Conservation (phyloP, 129 eudicot species). For the Lactuca saligna region DNA sequence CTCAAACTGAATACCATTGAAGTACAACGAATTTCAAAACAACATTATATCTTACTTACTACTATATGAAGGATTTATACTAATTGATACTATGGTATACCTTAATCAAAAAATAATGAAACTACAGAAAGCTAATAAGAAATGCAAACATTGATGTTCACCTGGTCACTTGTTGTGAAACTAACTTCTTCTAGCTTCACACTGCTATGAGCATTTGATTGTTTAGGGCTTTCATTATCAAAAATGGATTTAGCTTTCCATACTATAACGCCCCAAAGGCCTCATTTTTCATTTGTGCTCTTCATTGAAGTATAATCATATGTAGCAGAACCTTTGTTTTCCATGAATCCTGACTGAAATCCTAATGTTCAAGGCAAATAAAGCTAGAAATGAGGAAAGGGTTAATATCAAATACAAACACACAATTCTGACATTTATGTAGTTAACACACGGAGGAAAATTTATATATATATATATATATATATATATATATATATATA, state of each 20-base stretch:
- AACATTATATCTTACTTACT: not conserved
- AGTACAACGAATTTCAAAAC: not conserved
- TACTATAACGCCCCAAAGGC: conserved; percentile 72
- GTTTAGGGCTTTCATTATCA: conserved; percentile 36
- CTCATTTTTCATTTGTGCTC: conserved; percentile 50
- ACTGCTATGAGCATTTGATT: conserved; percentile 8
- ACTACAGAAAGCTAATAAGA: not conserved
- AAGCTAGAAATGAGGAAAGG: not conserved
- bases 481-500: too few species aligned
- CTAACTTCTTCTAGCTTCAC: conserved; percentile 22
- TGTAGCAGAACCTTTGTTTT: conserved; percentile 35
- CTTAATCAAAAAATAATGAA: too few species aligned
- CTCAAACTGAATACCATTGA: conserved; percentile 27
- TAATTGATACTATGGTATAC: too few species aligned
- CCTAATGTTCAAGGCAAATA: conserved; percentile 9
- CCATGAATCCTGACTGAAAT: conserved; percentile 9
- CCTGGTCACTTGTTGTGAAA: conserved; percentile 35
- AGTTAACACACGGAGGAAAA: not conserved
- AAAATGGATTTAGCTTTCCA: conserved; percentile 73
- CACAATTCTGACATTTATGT: not conserved
- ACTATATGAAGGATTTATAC: too few species aligned
- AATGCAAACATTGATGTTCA: conserved; percentile 18
- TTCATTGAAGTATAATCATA: conserved; percentile 42
- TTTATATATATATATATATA: too few species aligned
- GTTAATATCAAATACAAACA: not conserved